Conservation (phyloP, 352 stramenopile genomes). For the Globisporangium apiculatum region DNA sequence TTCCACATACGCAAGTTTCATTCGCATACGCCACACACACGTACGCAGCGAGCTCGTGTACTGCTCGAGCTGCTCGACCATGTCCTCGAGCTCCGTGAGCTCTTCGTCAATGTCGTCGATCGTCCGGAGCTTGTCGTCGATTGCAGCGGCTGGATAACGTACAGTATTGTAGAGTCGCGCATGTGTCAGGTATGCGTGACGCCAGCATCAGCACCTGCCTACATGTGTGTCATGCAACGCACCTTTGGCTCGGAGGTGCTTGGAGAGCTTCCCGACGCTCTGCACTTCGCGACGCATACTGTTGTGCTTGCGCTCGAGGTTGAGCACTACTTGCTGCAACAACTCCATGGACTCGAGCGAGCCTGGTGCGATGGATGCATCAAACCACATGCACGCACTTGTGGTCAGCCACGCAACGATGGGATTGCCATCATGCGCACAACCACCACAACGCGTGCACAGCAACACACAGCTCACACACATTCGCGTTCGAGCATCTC, state of each 20-base stretch:
- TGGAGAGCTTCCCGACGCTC: conserved; percentile 57
- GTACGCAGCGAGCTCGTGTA: conserved; percentile 72
- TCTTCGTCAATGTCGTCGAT: conserved; percentile 84
- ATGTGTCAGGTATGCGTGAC: too few species aligned
- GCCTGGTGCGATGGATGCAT: conserved; percentile 18
- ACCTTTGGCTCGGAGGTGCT: conserved; percentile 67
- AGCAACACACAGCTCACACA: too few species aligned
- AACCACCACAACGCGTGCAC: background rate
- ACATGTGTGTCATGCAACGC: background rate
- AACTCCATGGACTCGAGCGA: conserved; percentile 72
- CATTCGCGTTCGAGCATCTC: too few species aligned
- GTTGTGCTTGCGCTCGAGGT: conserved; percentile 56
- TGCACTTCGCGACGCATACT: conserved; percentile 51
- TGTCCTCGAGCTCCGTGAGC: conserved; percentile 79
- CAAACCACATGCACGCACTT: background rate
- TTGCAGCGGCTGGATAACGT: conserved; percentile 26
- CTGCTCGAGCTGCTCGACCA: conserved; percentile 80
- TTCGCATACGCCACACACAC: background rate
- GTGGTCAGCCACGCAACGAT: background rate
- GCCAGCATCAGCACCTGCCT: background rate
- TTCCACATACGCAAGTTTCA: background rate
- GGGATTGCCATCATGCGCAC: background rate
- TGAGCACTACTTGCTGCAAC: conserved; percentile 51
- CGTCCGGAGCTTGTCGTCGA: conserved; percentile 68
- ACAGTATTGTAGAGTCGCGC: background rate